Conservation (phyloP, 2,329 filamentous ascomycete species). For the Cladobotryum mycophilum region DNA sequence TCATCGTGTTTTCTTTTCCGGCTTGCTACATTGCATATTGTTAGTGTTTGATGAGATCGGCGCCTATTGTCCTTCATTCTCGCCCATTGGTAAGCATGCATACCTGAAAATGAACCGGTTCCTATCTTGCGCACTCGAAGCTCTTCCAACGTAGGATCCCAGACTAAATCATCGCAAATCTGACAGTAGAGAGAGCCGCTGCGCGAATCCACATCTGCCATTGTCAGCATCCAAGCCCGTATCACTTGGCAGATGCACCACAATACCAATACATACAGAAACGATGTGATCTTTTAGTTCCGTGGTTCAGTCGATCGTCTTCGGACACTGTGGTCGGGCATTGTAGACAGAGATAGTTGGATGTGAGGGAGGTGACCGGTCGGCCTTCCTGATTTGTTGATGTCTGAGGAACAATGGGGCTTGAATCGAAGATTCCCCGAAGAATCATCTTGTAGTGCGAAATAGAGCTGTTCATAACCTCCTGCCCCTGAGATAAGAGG, state of each 20-base stretch:
- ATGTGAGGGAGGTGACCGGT: constrained; percentile 55
- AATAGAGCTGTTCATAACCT: constrained; percentile 62
- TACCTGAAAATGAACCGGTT: constrained; percentile 59
- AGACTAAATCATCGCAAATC: constrained; percentile 75
- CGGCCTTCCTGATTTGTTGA: constrained; percentile 52
- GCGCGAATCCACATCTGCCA: constrained; percentile 67
- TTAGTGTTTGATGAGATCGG: constrained; percentile 3
- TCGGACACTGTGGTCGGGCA: constrained; percentile 64
- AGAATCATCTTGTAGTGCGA: constrained; percentile 67
- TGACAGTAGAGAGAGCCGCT: constrained; percentile 73
- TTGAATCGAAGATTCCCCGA: constrained; percentile 62
- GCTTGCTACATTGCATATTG: constrained; percentile 28
- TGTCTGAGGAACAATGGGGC: constrained; percentile 59
- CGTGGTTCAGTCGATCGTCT: constrained; percentile 61
- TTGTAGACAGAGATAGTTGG: constrained; percentile 67
- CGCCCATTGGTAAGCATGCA: constrained; percentile 17
- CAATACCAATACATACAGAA: constrained; percentile 55
- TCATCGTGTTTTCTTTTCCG: constrained; percentile 75
- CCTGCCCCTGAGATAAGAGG: constrained; percentile 55
- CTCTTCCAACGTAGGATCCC: constrained; percentile 74
- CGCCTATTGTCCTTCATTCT: neutral
- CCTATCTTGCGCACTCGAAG: constrained; percentile 65
- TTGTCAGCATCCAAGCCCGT: constrained; percentile 19
- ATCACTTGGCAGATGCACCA: neutral
- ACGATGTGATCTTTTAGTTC: constrained; percentile 61